Percentiles rank a stretch among this genome's conserved stretches.
These are phyloP conservation scores for Hordeum marinum DNA, from an alignment of 176 grass and related monocot genomes.

Conservation along the genomic window DNA sequence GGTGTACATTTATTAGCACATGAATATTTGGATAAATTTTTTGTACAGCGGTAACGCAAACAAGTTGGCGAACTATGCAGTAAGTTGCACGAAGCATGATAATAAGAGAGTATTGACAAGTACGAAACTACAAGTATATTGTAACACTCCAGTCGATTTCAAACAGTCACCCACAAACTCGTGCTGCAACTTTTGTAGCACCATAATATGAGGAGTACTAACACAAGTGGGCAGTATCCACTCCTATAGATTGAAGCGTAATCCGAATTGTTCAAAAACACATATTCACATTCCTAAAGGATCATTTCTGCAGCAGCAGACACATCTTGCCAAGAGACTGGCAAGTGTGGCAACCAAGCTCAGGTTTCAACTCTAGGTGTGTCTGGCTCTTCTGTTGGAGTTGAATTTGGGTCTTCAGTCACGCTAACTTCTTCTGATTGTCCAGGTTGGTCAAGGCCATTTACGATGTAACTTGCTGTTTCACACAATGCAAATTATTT, in stretches of 20 bases:
- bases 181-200: background rate
- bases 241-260: slow-evolving; percentile 14
- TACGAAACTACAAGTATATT: background rate
- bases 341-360: slow-evolving; percentile 1
- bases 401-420: slow-evolving; percentile 22
- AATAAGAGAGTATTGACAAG: background rate
- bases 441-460: slow-evolving; percentile 33
- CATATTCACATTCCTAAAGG: slow-evolving; percentile 25
- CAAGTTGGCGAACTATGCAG: no score
- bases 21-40: no score
- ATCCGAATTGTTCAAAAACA: background rate
- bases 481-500: slow-evolving; percentile 16
- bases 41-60: no score
- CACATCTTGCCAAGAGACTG: background rate
- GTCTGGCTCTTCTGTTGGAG: slow-evolving; percentile 21
- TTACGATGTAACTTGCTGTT: slow-evolving; percentile 44
- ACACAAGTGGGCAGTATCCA: background rate
- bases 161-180: background rate
- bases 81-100: no score
- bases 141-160: background rate
- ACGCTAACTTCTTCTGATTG: background rate
- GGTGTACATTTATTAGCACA: no score
- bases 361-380: background rate
- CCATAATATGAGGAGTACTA: background rate
- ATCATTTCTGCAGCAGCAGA: background rate